Percentiles rank a stretch among this genome's conserved stretches.
These are phyloP conservation scores for Ascocoryne sarcoides DNA, from an alignment of 2,329 filamentous ascomycete species.

Conservation along the genomic window DNA sequence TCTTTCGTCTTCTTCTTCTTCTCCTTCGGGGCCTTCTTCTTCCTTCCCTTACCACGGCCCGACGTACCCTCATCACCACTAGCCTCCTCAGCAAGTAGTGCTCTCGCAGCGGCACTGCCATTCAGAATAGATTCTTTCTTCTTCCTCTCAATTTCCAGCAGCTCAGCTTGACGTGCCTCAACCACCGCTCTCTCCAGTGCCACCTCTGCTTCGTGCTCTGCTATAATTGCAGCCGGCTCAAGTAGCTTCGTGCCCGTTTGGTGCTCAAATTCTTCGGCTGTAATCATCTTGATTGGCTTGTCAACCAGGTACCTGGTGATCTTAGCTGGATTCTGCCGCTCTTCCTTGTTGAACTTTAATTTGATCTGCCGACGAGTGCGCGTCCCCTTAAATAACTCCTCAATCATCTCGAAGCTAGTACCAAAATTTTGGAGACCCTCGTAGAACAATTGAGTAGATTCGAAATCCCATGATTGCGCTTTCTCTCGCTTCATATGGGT, in stretches of 20 bases:
- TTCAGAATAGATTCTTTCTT: slow-evolving; percentile 24
- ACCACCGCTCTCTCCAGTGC: slow-evolving; percentile 39
- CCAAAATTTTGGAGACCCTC: slow-evolving; percentile 67
- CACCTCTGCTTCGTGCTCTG: slow-evolving; percentile 38
- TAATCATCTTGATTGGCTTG: slow-evolving; percentile 46
- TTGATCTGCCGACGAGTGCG: slow-evolving; percentile 68
- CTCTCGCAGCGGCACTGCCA: slow-evolving; percentile 8
- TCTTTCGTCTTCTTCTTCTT: slow-evolving; percentile 26
- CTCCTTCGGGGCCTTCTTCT: slow-evolving; percentile 13
- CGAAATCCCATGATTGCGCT: slow-evolving; percentile 60
- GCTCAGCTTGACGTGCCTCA: slow-evolving; percentile 37
- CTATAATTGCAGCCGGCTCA: slow-evolving; percentile 46
- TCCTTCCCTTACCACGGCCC: neutral
- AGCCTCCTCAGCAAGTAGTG: slow-evolving; percentile 10
- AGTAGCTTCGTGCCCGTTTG: slow-evolving; percentile 45
- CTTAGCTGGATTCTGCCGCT: slow-evolving; percentile 53
- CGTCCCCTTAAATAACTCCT: slow-evolving; percentile 58
- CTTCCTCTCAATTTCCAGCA: slow-evolving; percentile 15
- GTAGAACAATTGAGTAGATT: slow-evolving; percentile 69
- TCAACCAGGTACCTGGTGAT: slow-evolving; percentile 57
- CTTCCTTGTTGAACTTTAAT: slow-evolving; percentile 75
- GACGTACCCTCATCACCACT: slow-evolving; percentile 9
- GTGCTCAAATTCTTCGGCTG: slow-evolving; percentile 52
- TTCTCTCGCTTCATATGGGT: slow-evolving; percentile 60
- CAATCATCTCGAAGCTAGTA: slow-evolving; percentile 75